phyloP scores from a whole-genome alignment of 177 flowering plant species.

The Vitis hybrid region DNA sequence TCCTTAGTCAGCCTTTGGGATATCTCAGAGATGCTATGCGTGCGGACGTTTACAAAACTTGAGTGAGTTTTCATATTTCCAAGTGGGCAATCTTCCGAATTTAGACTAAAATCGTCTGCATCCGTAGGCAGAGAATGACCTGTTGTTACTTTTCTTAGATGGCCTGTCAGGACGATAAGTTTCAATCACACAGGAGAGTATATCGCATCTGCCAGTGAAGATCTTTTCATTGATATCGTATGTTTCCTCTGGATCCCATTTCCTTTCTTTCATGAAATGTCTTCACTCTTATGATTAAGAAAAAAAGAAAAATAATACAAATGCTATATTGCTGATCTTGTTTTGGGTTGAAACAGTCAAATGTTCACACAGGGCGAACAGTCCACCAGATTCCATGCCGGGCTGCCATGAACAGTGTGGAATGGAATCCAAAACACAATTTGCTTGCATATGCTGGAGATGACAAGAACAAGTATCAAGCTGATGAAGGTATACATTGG shows the following conservation, averaged over 20 bases:
- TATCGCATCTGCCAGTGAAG: constrained; percentile 99
- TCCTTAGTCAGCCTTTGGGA: constrained; percentile 99
- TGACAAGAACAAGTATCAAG: constrained; percentile 89
- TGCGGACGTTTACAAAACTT: constrained; percentile 94
- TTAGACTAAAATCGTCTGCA: neutral
- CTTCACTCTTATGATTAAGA: neutral
- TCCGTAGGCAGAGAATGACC: neutral
- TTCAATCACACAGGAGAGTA: constrained; percentile 91
- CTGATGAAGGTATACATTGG: constrained; percentile 68
- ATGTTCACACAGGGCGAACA: constrained; percentile 80
- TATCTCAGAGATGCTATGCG: constrained; percentile 92
- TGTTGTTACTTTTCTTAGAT: constrained; percentile 44
- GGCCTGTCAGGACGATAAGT: constrained; percentile 98
- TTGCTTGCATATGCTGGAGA: constrained; percentile 94
- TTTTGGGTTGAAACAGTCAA: constrained; percentile 50
- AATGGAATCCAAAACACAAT: constrained; percentile 94
- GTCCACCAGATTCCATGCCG: constrained; percentile 93
- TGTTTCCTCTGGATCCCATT: constrained; percentile 16
- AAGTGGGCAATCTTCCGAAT: neutral
- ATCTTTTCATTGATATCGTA: constrained; percentile 91
- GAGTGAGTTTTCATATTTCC: constrained; percentile 59
- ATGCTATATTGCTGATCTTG: neutral
- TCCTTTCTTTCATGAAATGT: neutral
- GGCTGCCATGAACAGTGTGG: constrained; percentile 98
- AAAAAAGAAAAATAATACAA: neutral